Conservation (phyloP, 2,329 filamentous ascomycete species). For the Sclerotinia glacialis region DNA sequence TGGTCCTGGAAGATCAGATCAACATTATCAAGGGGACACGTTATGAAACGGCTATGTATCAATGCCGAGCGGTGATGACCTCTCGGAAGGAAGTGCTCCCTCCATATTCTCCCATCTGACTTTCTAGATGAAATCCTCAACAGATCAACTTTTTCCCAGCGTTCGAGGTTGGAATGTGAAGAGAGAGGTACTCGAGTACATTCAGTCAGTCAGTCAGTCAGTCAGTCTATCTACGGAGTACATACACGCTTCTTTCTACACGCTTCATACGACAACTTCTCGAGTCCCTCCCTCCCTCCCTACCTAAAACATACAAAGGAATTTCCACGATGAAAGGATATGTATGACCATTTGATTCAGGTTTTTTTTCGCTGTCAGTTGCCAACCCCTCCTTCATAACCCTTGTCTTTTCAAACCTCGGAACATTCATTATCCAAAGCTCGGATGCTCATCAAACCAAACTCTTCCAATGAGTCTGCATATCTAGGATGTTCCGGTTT, state of each 20-base stretch:
- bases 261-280: no score
- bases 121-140: not conserved
- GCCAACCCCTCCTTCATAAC: not conserved
- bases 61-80: not conserved
- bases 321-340: no score
- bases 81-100: not conserved
- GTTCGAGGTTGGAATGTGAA: not conserved
- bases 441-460: slow-evolving; percentile 18
- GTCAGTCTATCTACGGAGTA: no score
- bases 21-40: not conserved
- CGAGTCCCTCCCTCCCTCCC: no score
- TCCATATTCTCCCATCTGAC: not conserved
- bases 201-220: no score
- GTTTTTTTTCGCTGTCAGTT: not conserved
- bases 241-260: no score
- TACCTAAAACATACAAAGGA: no score
- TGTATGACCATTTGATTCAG: not conserved
- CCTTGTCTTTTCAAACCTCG: not conserved
- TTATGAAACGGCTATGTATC: slow-evolving; percentile 1
- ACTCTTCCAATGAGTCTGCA: no score
- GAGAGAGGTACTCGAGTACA: not conserved
- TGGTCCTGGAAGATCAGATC: not conserved
- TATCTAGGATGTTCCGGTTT: slow-evolving; percentile 1
- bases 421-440: not conserved
- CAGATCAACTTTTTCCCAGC: not conserved